Percentiles rank a stretch among this genome's conserved stretches.
Evolutionary conservation across 2,329 filamentous ascomycete species (phyloP).

Genomic region (Neonectria hederae): DNA sequence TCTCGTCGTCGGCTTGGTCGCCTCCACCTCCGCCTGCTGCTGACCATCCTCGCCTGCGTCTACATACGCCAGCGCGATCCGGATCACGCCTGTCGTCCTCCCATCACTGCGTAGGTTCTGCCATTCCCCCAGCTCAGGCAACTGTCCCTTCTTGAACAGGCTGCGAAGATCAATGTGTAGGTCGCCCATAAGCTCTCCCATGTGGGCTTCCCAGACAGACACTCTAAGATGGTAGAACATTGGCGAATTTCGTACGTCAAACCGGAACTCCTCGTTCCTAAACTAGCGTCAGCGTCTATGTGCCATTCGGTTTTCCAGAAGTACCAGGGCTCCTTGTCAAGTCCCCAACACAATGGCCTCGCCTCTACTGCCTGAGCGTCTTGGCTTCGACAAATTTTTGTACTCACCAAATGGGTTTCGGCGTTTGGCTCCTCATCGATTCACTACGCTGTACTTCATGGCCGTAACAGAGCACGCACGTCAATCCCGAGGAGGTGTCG

Average conservation of each 20-base stretch:
- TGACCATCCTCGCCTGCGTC: constrained; percentile 33
- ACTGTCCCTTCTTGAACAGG: constrained; percentile 29
- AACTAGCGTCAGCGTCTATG: constrained; percentile 28
- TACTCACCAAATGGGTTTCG: constrained; percentile 40
- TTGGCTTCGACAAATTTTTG: constrained; percentile 19
- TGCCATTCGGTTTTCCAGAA: constrained; percentile 20
- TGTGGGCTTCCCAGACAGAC: constrained; percentile 40
- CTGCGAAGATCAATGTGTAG: constrained; percentile 38
- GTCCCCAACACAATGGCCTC: constrained; percentile 18
- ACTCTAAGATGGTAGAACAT: constrained; percentile 41
- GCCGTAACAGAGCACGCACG: constrained; percentile 41
- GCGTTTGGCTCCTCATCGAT: constrained; percentile 28
- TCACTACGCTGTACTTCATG: constrained; percentile 38
- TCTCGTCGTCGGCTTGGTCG: constrained; percentile 27
- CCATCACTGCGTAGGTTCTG: constrained; percentile 35
- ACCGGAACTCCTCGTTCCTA: constrained; percentile 41
- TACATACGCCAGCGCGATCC: constrained; percentile 32
- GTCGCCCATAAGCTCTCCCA: constrained; percentile 41
- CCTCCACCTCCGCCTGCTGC: constrained; percentile 27
- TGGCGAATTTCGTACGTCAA: constrained; percentile 39
- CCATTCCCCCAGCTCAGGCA: constrained; percentile 36
- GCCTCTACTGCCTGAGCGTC: constrained; percentile 16
- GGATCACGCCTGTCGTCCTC: constrained; percentile 31
- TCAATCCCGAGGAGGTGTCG: constrained; percentile 31
- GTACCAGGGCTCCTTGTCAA: constrained; percentile 16